These are phyloP conservation scores for Castanea crenata DNA, from an alignment of 306 rosid genomes.

Conservation along the genomic window DNA sequence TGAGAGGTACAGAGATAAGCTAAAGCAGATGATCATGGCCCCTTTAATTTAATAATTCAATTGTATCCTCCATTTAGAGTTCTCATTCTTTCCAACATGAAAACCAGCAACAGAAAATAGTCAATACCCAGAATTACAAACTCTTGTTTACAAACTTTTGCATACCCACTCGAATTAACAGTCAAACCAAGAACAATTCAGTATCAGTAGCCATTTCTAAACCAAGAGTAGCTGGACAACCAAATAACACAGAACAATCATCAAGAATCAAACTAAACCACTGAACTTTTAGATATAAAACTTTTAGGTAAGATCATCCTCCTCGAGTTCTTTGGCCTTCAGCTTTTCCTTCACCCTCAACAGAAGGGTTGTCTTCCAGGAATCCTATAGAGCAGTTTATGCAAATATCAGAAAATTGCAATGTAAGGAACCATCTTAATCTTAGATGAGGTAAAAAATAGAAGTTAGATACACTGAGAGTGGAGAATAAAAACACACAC, in stretches of 20 bases:
- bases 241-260: conserved; percentile 32
- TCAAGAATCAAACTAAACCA: conserved; percentile 31
- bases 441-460: conserved; percentile 2
- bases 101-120: neutral
- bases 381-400: conserved; percentile 54
- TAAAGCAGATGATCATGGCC: neutral
- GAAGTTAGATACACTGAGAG: neutral
- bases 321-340: conserved; percentile 96
- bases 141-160: neutral
- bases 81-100: neutral
- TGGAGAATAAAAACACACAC: too few relatives aligned
- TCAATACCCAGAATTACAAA: neutral
- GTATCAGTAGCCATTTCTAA: conserved; percentile 16
- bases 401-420: conserved; percentile 8
- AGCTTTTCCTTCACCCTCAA: conserved; percentile 96
- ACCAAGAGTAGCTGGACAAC: conserved; percentile 30
- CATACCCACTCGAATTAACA: conserved; percentile 21
- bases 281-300: neutral
- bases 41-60: neutral
- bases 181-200: conserved; percentile 33
- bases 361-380: conserved; percentile 94
- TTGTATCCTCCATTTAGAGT: neutral
- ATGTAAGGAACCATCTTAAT: neutral
- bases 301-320: conserved; percentile 84
- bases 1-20: neutral